phyloP scores from a whole-genome alignment of 2,329 filamentous ascomycete genomes.

The Aspergillus piperis region DNA sequence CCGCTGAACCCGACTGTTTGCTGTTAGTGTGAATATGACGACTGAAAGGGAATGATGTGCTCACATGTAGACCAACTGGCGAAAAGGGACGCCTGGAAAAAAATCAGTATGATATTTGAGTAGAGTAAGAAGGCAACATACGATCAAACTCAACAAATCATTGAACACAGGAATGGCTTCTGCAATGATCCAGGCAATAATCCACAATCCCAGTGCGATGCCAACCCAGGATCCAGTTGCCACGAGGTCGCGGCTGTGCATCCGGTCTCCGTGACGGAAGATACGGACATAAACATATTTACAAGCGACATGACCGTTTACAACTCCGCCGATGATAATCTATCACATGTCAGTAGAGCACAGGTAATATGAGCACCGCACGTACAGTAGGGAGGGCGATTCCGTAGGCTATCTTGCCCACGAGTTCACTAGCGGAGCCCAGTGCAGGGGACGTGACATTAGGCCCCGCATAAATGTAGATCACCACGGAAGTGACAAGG shows the following conservation, averaged over 20 bases:
- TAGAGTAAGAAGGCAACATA: constrained; percentile 5
- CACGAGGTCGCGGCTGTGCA: constrained; percentile 49
- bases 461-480: constrained; percentile 65
- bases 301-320: constrained; percentile 64
- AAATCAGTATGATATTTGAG: constrained; percentile 21
- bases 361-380: background rate
- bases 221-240: constrained; percentile 59
- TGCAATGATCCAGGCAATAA: constrained; percentile 65
- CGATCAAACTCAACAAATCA: constrained; percentile 62
- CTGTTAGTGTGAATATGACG: background rate
- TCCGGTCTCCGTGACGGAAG: constrained; percentile 59
- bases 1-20: constrained; percentile 21
- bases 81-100: constrained; percentile 53
- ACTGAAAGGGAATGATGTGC: background rate
- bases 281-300: constrained; percentile 66
- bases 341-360: constrained; percentile 5
- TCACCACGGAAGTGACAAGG: constrained; percentile 64
- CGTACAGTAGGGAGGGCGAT: constrained; percentile 62
- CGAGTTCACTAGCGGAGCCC: constrained; percentile 55
- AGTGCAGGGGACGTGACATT: constrained; percentile 65
- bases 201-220: constrained; percentile 58
- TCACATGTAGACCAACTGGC: constrained; percentile 64
- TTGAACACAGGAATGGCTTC: constrained; percentile 69
- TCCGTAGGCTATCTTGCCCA: constrained; percentile 65
- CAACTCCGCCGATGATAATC: constrained; percentile 68